phyloP scores from a whole-genome alignment of 1,139 yeast species.

The Suhomyces panamericanus region DNA sequence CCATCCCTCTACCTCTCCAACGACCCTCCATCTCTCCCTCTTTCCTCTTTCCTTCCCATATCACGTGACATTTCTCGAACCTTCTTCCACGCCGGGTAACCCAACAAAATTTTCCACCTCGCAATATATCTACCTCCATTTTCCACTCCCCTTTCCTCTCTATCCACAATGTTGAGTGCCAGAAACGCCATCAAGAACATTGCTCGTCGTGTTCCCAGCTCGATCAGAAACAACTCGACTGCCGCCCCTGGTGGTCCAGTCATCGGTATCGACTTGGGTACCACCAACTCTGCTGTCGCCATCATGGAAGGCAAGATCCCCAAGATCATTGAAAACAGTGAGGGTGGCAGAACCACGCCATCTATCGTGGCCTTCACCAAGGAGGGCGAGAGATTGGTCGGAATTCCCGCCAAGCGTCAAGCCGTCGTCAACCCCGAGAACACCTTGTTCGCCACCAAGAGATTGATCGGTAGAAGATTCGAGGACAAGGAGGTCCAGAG shows the following conservation, averaged over 20 bases:
- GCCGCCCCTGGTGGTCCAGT: slow-evolving; percentile 69
- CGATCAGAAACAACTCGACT: slow-evolving; percentile 53
- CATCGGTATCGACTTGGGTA: slow-evolving; percentile 98
- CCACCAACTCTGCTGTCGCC: slow-evolving; percentile 99
- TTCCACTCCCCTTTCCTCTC: background rate
- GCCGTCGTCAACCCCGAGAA: slow-evolving; percentile 98
- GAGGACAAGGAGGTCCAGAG: slow-evolving; percentile 96
- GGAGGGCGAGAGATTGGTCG: slow-evolving; percentile 89
- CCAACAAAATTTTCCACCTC: slow-evolving; percentile 17
- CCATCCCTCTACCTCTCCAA: too few relatives aligned
- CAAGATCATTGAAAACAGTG: slow-evolving; percentile 95
- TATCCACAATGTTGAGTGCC: slow-evolving; percentile 43
- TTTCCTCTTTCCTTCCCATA: background rate
- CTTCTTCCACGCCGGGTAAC: slow-evolving; percentile 18
- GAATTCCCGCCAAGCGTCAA: slow-evolving; percentile 98
- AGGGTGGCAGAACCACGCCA: slow-evolving; percentile 99
- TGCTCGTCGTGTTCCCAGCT: slow-evolving; percentile 45
- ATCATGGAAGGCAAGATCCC: slow-evolving; percentile 97
- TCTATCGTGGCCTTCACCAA: slow-evolving; percentile 98
- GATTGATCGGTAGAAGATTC: slow-evolving; percentile 97
- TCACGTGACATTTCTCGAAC: slow-evolving; percentile 8
- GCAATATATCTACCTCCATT: slow-evolving; percentile 10
- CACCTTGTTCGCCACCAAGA: slow-evolving; percentile 96
- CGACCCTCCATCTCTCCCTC: too few relatives aligned
- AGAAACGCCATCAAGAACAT: slow-evolving; percentile 45